A percentile compares a stretch with the other conserved stretches of the same genome.
These are phyloP conservation scores for Colletotrichum orbiculare DNA, from an alignment of 2,329 filamentous ascomycete species.

Conservation along the genomic window DNA sequence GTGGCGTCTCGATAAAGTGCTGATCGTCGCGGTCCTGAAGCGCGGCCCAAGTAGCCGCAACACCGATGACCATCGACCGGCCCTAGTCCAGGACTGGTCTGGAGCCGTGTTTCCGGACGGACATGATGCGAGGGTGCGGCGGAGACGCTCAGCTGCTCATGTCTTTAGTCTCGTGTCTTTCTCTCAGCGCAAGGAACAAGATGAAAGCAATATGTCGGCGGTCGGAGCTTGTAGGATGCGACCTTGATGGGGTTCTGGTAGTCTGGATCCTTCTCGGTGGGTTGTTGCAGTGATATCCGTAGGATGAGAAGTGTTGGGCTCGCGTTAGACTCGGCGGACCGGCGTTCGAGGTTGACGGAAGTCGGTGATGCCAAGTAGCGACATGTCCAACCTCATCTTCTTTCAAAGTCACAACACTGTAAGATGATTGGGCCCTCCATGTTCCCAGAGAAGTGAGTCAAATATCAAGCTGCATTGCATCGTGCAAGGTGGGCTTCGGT, in stretches of 20 bases:
- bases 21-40: slow-evolving; percentile 19
- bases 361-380: slow-evolving; percentile 11
- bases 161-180: neutral
- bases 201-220: neutral
- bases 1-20: slow-evolving; percentile 20
- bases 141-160: neutral
- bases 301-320: neutral
- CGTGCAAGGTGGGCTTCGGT: slow-evolving; percentile 4
- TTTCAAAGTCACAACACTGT: neutral
- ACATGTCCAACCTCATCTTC: slow-evolving; percentile 11
- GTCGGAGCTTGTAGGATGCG: slow-evolving; percentile 1
- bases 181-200: neutral
- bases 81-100: slow-evolving; percentile 2
- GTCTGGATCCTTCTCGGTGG: neutral
- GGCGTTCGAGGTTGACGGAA: neutral
- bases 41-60: slow-evolving; percentile 21
- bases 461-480: slow-evolving; percentile 10
- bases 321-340: neutral
- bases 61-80: slow-evolving; percentile 7
- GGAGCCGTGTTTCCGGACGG: slow-evolving; percentile 5
- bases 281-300: neutral
- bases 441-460: slow-evolving; percentile 13
- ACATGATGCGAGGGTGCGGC: slow-evolving; percentile 9
- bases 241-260: neutral
- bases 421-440: neutral